Evolutionary conservation across 441 rosid genomes (phyloP), one percentile per base, ranked within the genome.

Genomic region (Populus hybrid): DNA sequence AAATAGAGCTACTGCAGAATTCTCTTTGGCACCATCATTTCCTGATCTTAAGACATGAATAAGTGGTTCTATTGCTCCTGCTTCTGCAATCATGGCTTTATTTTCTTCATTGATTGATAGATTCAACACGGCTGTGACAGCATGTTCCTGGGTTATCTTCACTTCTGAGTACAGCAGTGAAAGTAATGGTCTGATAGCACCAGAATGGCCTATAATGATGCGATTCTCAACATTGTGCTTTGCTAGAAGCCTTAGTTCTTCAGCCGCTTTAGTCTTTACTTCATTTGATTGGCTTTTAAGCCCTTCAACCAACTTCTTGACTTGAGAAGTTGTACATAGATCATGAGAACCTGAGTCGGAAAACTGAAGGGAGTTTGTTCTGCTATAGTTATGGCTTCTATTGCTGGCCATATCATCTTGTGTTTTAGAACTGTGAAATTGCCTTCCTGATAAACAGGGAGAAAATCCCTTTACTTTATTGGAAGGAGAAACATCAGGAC

Each of bases 71-170:
- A 91, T 80, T 4, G 91, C 95, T 65, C 93, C 97, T 0, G 87
- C 87, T 81, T 87, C 90, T 0, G 89, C 97, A 79, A 95, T 95
- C 84, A 80, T 83, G 82, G 86, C 84, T 85, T 91, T 93, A 81
- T 91, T 91, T 69, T 87, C 88, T 79, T 95, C 93, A 73, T 87
- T 87, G 79, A 95, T 92, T 23, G 98, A 95, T 77, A 95, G 87
- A 82, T 95, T 95, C 76, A 95, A 83, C 79, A 95, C 85, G 18
- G 98, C 92, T 3, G 98, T 91, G 74, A 91, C 98, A 50, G 97
- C 97, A 34, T 92, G 96, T 84, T 95, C 99, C 86, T 95, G 99
- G 0, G 91, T 88, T 81, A 72, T 73, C 86, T 83, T 86, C 77
- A 84, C 87, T 26, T 89, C 87, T 5, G 98, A 90, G 85, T 91